Conservation (phyloP, 225 moss, liverwort and hornwort species). For the Bryoerythrophyllum caledonicum region DNA sequence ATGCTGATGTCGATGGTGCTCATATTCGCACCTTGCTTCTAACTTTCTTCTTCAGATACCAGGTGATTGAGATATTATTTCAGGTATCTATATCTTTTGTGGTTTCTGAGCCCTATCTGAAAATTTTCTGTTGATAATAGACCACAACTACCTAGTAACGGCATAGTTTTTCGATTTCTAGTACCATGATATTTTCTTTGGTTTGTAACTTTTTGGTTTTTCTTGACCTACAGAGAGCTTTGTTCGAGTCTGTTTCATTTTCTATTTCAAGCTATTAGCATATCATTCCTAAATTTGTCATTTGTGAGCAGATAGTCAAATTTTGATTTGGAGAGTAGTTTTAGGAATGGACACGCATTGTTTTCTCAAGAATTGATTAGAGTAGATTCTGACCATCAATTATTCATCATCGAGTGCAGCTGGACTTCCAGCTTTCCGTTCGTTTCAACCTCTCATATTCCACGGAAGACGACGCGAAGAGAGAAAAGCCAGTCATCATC, state of each 20-base stretch:
- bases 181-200: conserved; percentile 12
- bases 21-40: conserved; percentile 97
- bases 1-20: conserved; percentile 99
- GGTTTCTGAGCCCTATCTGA: conserved; percentile 8
- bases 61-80: conserved; percentile 45
- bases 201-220: conserved; percentile 11
- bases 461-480: conserved; percentile 77
- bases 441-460: conserved; percentile 83
- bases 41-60: conserved; percentile 94
- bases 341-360: not conserved
- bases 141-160: not conserved
- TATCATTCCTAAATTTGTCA: not conserved
- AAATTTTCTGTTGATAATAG: not conserved
- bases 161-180: not conserved
- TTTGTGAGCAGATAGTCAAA: not conserved
- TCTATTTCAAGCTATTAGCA: not conserved
- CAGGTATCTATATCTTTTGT: conserved; percentile 12
- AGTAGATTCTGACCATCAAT: conserved; percentile 21
- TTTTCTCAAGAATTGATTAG: not conserved
- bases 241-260: conserved; percentile 88
- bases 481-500: conserved; percentile 76
- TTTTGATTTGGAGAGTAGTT: not conserved
- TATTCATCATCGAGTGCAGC: conserved; percentile 47
- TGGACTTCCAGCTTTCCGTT: conserved; percentile 90
- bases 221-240: conserved; percentile 57